Evolutionary conservation across 192 early-diverging fungal species (phyloP).

Genomic region (Rhizophlyctis rosea): DNA sequence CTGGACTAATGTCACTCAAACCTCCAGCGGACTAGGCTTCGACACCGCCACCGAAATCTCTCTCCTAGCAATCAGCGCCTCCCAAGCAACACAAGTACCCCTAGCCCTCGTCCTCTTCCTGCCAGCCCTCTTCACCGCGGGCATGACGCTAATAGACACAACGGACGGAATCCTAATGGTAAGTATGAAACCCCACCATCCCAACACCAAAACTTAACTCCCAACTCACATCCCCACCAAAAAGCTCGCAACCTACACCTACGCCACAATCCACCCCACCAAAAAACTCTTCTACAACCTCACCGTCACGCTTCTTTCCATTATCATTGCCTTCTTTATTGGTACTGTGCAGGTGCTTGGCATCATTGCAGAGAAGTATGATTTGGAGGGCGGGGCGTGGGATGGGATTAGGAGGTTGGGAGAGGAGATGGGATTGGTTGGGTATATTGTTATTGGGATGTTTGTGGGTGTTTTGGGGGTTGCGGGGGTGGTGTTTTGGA

Average conservation of each 20-base stretch:
- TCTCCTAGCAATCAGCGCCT: slow-evolving; percentile 56
- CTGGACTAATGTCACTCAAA: slow-evolving; percentile 53
- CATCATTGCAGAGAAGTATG: slow-evolving; percentile 36
- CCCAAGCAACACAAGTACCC: slow-evolving; percentile 46
- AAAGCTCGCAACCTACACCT: slow-evolving; percentile 51
- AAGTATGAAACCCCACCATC: not conserved
- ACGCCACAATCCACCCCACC: slow-evolving; percentile 57
- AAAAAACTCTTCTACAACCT: slow-evolving; percentile 68
- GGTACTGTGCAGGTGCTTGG: slow-evolving; percentile 54
- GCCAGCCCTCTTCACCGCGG: slow-evolving; percentile 62
- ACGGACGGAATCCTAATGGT: slow-evolving; percentile 67
- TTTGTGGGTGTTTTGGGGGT: slow-evolving; percentile 3
- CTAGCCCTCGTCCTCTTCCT: slow-evolving; percentile 55
- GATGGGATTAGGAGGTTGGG: slow-evolving; percentile 5
- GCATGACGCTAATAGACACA: slow-evolving; percentile 68
- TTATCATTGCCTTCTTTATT: slow-evolving; percentile 57
- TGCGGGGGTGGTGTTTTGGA: not conserved
- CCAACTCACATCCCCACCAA: not conserved
- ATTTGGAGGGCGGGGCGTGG: slow-evolving; percentile 13
- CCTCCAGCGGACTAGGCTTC: slow-evolving; percentile 64
- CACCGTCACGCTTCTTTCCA: slow-evolving; percentile 56
- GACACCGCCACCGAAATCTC: slow-evolving; percentile 70
- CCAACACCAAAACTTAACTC: too few species aligned
- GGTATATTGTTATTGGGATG: slow-evolving; percentile 8
- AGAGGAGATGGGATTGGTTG: slow-evolving; percentile 11